Percentiles rank a stretch among this genome's conserved stretches.
Evolutionary conservation across 2,329 filamentous ascomycete genomes (phyloP).

Genomic region (Coniochaeta ligniaria): DNA sequence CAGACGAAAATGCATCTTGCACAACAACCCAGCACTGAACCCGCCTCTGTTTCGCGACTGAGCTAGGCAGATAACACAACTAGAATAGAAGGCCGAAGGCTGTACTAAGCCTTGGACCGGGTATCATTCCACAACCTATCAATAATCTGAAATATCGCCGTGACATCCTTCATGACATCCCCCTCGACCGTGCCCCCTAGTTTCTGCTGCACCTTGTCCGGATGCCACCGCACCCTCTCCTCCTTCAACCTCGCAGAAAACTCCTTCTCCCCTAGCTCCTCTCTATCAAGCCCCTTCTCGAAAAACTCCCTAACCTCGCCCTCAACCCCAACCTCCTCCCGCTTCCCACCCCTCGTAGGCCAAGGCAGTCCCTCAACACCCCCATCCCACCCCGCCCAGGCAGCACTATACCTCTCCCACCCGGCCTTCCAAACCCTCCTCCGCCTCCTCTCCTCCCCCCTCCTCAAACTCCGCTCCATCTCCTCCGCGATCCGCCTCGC

Average conservation of each 20-base stretch:
- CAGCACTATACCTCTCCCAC: slow-evolving; percentile 58
- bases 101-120: slow-evolving; percentile 19
- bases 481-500: slow-evolving; percentile 45
- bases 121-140: slow-evolving; percentile 71
- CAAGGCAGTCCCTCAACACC: slow-evolving; percentile 47
- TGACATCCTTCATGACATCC: slow-evolving; percentile 69
- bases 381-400: slow-evolving; percentile 54
- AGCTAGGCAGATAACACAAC: not conserved
- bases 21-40: no score
- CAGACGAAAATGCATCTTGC: no score
- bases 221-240: slow-evolving; percentile 92
- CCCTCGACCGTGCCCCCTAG: slow-evolving; percentile 68
- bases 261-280: slow-evolving; percentile 35
- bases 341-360: slow-evolving; percentile 61
- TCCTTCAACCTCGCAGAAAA: slow-evolving; percentile 57
- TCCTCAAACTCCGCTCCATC: slow-evolving; percentile 62
- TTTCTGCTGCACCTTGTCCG: slow-evolving; percentile 92
- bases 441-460: slow-evolving; percentile 56
- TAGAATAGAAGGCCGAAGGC: not conserved
- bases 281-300: slow-evolving; percentile 35
- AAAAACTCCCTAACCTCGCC: slow-evolving; percentile 62
- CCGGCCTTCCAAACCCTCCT: slow-evolving; percentile 46
- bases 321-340: slow-evolving; percentile 48
- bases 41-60: no score
- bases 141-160: slow-evolving; percentile 84